A percentile compares a stretch with the other conserved stretches of the same genome.
Evolutionary conservation across 768 basidiomycete genomes (phyloP).

Genomic region (Suillus placidus): DNA sequence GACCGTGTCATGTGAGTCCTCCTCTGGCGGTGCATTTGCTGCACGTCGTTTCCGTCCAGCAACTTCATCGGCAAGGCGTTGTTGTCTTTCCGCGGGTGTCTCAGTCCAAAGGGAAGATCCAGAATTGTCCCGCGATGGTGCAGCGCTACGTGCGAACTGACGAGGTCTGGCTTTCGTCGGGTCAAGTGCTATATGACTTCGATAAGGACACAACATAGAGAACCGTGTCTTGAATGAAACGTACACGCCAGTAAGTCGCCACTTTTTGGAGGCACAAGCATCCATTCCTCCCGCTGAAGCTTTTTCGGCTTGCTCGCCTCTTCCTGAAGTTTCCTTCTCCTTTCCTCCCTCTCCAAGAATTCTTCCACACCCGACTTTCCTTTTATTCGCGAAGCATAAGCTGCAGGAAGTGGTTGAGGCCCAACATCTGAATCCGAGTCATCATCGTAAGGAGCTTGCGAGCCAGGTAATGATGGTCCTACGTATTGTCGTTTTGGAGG

Average conservation of each 20-base stretch:
- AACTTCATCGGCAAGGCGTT: slow-evolving; percentile 92
- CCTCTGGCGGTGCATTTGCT: slow-evolving; percentile 50
- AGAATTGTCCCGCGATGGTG: slow-evolving; percentile 38
- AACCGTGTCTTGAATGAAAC: slow-evolving; percentile 32
- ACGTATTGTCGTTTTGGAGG: slow-evolving; percentile 40
- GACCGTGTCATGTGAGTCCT: slow-evolving; percentile 37
- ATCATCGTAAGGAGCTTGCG: slow-evolving; percentile 40
- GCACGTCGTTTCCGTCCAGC: slow-evolving; percentile 86
- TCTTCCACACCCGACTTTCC: slow-evolving; percentile 72
- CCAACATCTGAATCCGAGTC: slow-evolving; percentile 83
- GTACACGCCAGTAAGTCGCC: slow-evolving; percentile 78
- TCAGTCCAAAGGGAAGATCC: slow-evolving; percentile 93
- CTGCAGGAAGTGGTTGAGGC: slow-evolving; percentile 71
- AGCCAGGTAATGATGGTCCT: slow-evolving; percentile 56
- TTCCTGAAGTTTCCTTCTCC: slow-evolving; percentile 71
- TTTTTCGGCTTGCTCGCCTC: slow-evolving; percentile 80
- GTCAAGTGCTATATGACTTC: slow-evolving; percentile 66
- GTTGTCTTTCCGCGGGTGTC: slow-evolving; percentile 90
- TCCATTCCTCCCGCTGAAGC: slow-evolving; percentile 92
- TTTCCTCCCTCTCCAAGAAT: slow-evolving; percentile 86
- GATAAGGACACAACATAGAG: neutral
- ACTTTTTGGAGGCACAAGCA: slow-evolving; percentile 90
- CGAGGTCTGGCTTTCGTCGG: slow-evolving; percentile 80
- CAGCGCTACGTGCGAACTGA: slow-evolving; percentile 70
- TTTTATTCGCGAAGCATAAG: slow-evolving; percentile 29